Percentiles rank a stretch among this genome's conserved stretches.
phyloP scores from a whole-genome alignment of 352 stramenopile species.

The Bremia lactucae region DNA sequence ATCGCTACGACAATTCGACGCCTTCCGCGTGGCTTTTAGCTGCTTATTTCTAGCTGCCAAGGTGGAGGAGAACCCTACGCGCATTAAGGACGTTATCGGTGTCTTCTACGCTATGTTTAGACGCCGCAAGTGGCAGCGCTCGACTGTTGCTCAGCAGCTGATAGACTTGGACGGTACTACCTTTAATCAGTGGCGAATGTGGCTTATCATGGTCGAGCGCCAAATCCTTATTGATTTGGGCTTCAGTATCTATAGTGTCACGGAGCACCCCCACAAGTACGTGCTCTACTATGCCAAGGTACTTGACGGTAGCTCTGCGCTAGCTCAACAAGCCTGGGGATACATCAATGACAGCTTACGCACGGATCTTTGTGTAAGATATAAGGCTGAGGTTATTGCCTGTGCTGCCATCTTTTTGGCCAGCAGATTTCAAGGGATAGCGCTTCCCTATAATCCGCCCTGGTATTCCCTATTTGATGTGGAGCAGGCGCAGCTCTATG shows the following conservation, averaged over 20 bases:
- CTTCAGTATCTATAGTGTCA: conserved; percentile 88
- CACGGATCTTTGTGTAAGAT: conserved; percentile 76
- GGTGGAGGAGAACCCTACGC: conserved; percentile 78
- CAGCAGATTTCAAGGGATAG: conserved; percentile 42
- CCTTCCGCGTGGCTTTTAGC: conserved; percentile 80
- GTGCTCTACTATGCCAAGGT: conserved; percentile 90
- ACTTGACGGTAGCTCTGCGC: conserved; percentile 49
- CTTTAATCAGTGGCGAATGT: conserved; percentile 68
- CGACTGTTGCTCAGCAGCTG: conserved; percentile 43
- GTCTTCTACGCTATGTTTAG: conserved; percentile 85
- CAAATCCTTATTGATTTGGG: conserved; percentile 88
- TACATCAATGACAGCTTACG: conserved; percentile 89
- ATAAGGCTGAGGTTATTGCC: conserved; percentile 71
- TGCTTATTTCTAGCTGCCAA: conserved; percentile 86
- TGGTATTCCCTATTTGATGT: conserved; percentile 72
- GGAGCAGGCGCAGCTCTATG: conserved; percentile 33
- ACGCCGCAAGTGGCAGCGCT: conserved; percentile 47
- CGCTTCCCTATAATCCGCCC: conserved; percentile 39
- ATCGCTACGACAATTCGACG: conserved; percentile 80
- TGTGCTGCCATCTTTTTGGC: conserved; percentile 87
- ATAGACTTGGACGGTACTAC: conserved; percentile 50
- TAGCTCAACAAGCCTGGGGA: conserved; percentile 80
- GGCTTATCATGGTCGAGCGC: conserved; percentile 82
- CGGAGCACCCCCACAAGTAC: conserved; percentile 90
- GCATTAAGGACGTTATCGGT: conserved; percentile 71